These are phyloP conservation scores for Lentinula guzmanii DNA, from an alignment of 768 basidiomycete species.

Conservation along the genomic window DNA sequence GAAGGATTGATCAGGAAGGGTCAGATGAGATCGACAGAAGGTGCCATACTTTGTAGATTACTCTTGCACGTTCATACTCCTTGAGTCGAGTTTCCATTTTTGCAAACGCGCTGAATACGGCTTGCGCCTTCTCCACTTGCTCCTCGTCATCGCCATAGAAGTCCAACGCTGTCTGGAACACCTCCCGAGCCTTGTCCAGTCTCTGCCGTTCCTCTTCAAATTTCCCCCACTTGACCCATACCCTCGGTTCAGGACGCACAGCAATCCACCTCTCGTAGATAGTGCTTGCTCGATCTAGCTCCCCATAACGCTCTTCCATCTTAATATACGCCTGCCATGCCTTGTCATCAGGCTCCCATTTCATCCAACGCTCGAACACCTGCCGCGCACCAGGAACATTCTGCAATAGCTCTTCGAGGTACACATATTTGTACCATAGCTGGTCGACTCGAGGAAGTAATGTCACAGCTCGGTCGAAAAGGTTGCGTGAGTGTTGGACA, in stretches of 20 bases:
- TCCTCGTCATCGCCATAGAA: constrained; percentile 88
- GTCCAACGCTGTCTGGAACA: constrained; percentile 86
- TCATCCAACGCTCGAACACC: constrained; percentile 99
- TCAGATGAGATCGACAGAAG: not conserved
- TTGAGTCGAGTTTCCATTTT: constrained; percentile 97
- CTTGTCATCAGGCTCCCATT: constrained; percentile 99
- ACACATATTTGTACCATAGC: constrained; percentile 99
- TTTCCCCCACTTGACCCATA: constrained; percentile 82
- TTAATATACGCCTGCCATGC: constrained; percentile 99
- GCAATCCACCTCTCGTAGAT: constrained; percentile 92
- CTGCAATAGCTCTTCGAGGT: constrained; percentile 93
- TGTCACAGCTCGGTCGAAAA: constrained; percentile 96
- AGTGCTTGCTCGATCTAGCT: constrained; percentile 84
- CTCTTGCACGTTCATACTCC: constrained; percentile 93
- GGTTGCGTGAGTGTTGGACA: constrained; percentile 93
- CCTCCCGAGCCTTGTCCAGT: constrained; percentile 73
- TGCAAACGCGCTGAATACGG: constrained; percentile 83
- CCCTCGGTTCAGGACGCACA: constrained; percentile 69
- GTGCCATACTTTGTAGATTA: constrained; percentile 86
- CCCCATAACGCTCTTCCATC: constrained; percentile 89
- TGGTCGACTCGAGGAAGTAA: constrained; percentile 94
- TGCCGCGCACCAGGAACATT: constrained; percentile 96
- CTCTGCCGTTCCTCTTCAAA: constrained; percentile 83
- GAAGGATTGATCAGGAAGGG: not conserved
- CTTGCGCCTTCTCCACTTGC: constrained; percentile 94